Percentiles rank a stretch among this genome's conserved stretches.
Evolutionary conservation across 2,329 filamentous ascomycete genomes (phyloP).

Genomic region (Arthroderma uncinatum): DNA sequence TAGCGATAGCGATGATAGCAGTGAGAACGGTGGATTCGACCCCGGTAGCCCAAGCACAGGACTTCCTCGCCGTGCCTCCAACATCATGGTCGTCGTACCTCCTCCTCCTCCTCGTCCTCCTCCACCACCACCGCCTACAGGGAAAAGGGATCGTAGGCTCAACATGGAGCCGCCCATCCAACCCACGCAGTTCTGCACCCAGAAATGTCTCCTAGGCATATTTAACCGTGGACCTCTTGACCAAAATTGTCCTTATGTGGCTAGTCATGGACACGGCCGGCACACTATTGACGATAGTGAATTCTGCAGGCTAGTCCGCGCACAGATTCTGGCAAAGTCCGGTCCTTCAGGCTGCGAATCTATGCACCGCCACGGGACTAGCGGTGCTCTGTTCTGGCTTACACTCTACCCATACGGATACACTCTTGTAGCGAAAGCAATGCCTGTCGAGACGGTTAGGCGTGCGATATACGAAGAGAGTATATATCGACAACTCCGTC

Average conservation of each 20-base stretch:
- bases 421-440: constrained; percentile 16
- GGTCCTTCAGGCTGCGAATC: constrained; percentile 14
- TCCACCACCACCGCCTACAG: not conserved
- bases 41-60: constrained; percentile 11
- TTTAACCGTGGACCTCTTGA: constrained; percentile 24
- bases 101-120: not conserved
- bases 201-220: constrained; percentile 32
- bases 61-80: constrained; percentile 3
- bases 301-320: constrained; percentile 5
- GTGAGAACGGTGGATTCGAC: constrained; percentile 5
- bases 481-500: constrained; percentile 12
- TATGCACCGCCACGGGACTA: constrained; percentile 15
- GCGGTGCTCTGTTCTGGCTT: constrained; percentile 18
- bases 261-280: constrained; percentile 21
- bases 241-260: constrained; percentile 30
- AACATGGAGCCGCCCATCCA: not conserved
- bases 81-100: constrained; percentile 10
- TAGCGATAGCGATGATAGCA: not conserved
- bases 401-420: constrained; percentile 16
- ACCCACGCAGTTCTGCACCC: constrained; percentile 31
- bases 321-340: constrained; percentile 8
- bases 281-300: constrained; percentile 12
- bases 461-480: constrained; percentile 12
- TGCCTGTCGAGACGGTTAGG: constrained; percentile 5
- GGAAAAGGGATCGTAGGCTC: not conserved